phyloP scores from a whole-genome alignment of 306 rosid species.

The Rosa chinensis region DNA sequence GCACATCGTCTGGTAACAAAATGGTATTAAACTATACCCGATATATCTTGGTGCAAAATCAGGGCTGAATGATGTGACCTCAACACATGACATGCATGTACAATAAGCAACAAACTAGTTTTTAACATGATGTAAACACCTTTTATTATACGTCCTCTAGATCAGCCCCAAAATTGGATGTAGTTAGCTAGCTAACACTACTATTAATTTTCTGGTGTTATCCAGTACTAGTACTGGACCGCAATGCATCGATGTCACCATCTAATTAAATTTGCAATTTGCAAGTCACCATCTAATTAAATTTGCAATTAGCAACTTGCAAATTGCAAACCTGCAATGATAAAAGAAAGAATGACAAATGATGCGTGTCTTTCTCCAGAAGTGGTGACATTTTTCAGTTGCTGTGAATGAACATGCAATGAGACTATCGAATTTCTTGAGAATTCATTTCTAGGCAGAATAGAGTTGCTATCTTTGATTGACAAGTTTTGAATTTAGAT shows the following conservation, averaged over 20 bases:
- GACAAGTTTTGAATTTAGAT: neutral
- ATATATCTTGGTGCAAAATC: neutral
- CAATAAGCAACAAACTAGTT: neutral
- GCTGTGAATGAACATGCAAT: neutral
- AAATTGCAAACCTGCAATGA: neutral
- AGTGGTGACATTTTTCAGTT: neutral
- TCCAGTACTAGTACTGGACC: neutral
- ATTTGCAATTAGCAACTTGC: neutral
- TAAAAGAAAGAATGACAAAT: neutral
- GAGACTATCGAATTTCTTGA: neutral
- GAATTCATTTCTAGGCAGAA: neutral
- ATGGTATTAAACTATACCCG: neutral
- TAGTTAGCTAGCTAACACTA: neutral
- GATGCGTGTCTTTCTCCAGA: neutral
- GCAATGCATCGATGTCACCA: neutral
- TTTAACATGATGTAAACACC: neutral
- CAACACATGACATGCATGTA: neutral
- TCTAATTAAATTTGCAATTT: neutral
- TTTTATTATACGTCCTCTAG: too few species aligned
- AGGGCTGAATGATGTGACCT: neutral
- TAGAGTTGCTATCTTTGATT: constrained; percentile 6
- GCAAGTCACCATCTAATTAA: neutral
- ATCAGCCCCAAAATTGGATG: neutral
- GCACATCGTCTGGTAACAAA: neutral
- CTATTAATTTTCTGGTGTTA: neutral